Evolutionary conservation across 2,329 filamentous ascomycete species (phyloP).

Genomic region (Talaromyces funiculosus): DNA sequence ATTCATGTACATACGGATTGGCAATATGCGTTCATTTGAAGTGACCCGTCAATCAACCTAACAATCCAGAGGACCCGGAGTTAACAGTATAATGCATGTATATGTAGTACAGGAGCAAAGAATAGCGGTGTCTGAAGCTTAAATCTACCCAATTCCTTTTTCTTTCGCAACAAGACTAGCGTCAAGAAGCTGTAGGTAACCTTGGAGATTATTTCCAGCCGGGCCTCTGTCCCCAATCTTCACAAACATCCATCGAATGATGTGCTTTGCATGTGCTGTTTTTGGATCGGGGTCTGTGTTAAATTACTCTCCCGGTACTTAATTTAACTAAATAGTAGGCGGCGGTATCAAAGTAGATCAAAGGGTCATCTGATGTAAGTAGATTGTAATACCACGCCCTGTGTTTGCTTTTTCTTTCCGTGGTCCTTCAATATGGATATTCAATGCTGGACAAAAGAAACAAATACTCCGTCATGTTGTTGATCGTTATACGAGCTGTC

Average conservation of each 20-base stretch:
- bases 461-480: background rate
- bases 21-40: background rate
- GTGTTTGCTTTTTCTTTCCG: background rate
- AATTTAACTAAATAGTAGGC: too few species aligned
- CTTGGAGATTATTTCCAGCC: background rate
- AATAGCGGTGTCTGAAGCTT: background rate
- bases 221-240: background rate
- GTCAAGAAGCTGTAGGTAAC: background rate
- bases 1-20: background rate
- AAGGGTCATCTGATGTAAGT: background rate
- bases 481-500: background rate
- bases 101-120: background rate
- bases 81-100: background rate
- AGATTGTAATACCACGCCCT: background rate
- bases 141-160: background rate
- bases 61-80: background rate
- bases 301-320: too few species aligned
- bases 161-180: background rate
- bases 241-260: background rate
- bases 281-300: background rate
- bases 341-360: background rate
- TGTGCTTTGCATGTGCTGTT: background rate
- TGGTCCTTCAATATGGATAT: background rate
- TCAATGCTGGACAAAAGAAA: background rate
- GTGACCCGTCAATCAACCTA: background rate